phyloP scores from a whole-genome alignment of 148 eudicot genomes.

The Cornus controversa region DNA sequence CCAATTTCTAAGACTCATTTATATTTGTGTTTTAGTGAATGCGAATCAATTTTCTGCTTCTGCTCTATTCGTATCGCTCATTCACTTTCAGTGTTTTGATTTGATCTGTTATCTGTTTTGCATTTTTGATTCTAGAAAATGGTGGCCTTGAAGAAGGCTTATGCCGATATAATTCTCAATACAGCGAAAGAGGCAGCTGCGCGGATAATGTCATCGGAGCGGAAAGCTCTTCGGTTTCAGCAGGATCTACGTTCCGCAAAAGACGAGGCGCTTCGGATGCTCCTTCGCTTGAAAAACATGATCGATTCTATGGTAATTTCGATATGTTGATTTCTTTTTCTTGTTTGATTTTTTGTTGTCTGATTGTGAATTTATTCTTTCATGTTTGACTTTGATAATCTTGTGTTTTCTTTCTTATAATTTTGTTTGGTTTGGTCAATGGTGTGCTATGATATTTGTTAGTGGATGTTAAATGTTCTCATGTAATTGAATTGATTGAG shows the following conservation, averaged over 20 bases:
- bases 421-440: background rate
- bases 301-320: slow-evolving; percentile 42
- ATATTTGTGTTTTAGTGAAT: background rate
- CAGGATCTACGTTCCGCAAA: slow-evolving; percentile 34
- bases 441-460: background rate
- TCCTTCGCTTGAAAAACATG: slow-evolving; percentile 44
- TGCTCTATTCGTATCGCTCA: background rate
- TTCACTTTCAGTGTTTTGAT: background rate
- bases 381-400: background rate
- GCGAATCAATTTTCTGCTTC: background rate
- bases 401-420: background rate
- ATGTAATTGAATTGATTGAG: background rate
- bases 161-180: slow-evolving; percentile 66
- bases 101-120: background rate
- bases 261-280: slow-evolving; percentile 51
- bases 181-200: slow-evolving; percentile 73
- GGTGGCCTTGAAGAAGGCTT: slow-evolving; percentile 59
- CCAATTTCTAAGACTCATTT: background rate
- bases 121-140: slow-evolving; percentile 28
- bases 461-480: background rate
- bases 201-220: slow-evolving; percentile 56
- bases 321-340: background rate
- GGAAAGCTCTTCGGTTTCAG: slow-evolving; percentile 41
- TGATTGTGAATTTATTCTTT: background rate
- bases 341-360: slow-evolving; percentile 5